phyloP scores from a whole-genome alignment of 2,329 filamentous ascomycete species.

The Blastomyces gilchristii region DNA sequence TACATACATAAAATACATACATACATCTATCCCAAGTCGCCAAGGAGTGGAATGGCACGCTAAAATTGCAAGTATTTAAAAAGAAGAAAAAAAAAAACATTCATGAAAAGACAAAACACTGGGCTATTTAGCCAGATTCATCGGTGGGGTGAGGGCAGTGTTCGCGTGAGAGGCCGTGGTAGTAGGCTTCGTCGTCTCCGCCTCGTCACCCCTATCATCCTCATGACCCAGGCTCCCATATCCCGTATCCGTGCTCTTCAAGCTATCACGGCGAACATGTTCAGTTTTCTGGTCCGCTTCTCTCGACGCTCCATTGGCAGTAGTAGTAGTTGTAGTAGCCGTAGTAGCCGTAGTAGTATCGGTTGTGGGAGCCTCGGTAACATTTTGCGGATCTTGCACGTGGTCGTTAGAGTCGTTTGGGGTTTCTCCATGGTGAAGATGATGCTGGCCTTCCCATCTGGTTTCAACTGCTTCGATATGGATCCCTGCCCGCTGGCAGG shows the following conservation, averaged over 20 bases:
- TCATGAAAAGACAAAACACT: not conserved
- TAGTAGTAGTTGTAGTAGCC: too few species aligned
- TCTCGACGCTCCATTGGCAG: slow-evolving; percentile 8
- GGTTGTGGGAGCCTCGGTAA: not conserved
- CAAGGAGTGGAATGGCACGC: slow-evolving; percentile 6
- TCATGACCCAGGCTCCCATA: slow-evolving; percentile 26
- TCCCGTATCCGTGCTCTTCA: slow-evolving; percentile 31
- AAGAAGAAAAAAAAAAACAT: slow-evolving; percentile 9
- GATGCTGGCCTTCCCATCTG: slow-evolving; percentile 2
- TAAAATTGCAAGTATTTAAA: slow-evolving; percentile 13
- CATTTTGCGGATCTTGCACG: too few species aligned
- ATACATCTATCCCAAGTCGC: slow-evolving; percentile 1
- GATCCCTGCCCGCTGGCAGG: slow-evolving; percentile 29
- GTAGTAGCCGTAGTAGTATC: too few species aligned
- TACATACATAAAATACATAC: not conserved
- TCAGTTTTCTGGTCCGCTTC: slow-evolving; percentile 7
- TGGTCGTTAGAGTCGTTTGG: too few species aligned
- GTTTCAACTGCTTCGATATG: slow-evolving; percentile 24
- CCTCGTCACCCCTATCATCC: slow-evolving; percentile 5
- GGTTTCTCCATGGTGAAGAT: not conserved
- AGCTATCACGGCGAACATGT: slow-evolving; percentile 18
- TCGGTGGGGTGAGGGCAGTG: not conserved
- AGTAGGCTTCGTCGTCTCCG: not conserved
- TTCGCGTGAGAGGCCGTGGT: not conserved
- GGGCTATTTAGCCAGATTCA: not conserved